These are phyloP conservation scores for Lophiostoma macrostomum DNA, from an alignment of 495 filamentous ascomycete genomes.

Conservation along the genomic window DNA sequence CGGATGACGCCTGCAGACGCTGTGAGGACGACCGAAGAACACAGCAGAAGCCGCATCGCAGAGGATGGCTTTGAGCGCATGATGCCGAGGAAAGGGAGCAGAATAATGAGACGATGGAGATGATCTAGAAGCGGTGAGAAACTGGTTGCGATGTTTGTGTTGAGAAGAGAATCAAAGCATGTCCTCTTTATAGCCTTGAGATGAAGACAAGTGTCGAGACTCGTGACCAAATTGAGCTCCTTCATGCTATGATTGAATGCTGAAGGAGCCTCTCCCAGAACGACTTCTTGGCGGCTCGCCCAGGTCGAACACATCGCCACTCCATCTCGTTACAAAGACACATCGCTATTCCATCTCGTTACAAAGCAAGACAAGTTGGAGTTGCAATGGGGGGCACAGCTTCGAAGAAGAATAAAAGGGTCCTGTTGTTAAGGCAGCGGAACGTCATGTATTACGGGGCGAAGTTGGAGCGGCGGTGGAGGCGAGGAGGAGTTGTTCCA, in stretches of 20 bases:
- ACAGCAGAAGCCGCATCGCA: constrained; percentile 2
- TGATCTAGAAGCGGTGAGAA: neutral
- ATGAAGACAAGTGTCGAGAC: neutral
- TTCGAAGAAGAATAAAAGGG: neutral
- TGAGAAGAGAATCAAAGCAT: neutral
- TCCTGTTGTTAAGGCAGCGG: neutral
- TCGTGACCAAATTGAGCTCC: constrained; percentile 3
- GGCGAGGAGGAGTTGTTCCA: neutral
- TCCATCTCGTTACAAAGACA: too few relatives aligned
- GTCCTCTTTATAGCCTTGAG: constrained; percentile 5
- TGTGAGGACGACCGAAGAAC: constrained; percentile 1
- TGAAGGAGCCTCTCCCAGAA: constrained; percentile 1
- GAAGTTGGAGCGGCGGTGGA: constrained; percentile 4
- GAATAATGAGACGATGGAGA: constrained; percentile 6
- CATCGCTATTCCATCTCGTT: too few relatives aligned
- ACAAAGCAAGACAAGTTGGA: too few relatives aligned
- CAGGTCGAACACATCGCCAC: neutral
- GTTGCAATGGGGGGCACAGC: neutral
- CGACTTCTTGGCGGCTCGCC: neutral
- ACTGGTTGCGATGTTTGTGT: constrained; percentile 4
- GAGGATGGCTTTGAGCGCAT: constrained; percentile 1
- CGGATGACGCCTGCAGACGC: constrained; percentile 3
- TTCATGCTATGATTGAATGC: constrained; percentile 3
- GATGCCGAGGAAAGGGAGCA: constrained; percentile 3
- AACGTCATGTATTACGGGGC: constrained; percentile 3